Evolutionary conservation across 208 protist genomes (phyloP).

Genomic region (Leishmania guyanensis): DNA sequence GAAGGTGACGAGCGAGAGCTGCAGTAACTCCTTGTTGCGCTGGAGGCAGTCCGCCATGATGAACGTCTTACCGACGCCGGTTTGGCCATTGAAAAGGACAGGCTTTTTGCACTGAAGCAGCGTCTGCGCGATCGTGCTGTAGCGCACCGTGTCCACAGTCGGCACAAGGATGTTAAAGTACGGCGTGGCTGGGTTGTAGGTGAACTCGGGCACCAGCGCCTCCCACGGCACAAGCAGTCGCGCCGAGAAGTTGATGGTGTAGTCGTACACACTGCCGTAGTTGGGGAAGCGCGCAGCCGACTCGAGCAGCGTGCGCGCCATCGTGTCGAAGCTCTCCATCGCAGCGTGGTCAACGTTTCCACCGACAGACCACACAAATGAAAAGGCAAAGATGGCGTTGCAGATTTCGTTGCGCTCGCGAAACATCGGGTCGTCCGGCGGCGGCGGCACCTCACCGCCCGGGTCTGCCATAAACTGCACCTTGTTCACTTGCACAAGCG

Average conservation of each 20-base stretch:
- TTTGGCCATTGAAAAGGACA: constrained; percentile 95
- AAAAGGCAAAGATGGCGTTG: constrained; percentile 93
- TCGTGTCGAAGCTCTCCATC: constrained; percentile 93
- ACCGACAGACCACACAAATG: constrained; percentile 96
- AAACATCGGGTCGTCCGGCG: constrained; percentile 68
- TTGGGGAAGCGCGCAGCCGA: constrained; percentile 83
- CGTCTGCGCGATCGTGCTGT: constrained; percentile 91
- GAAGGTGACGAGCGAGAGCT: constrained; percentile 86
- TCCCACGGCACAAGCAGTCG: constrained; percentile 88
- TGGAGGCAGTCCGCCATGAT: constrained; percentile 91
- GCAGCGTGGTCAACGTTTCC: constrained; percentile 89
- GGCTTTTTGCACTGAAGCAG: constrained; percentile 88
- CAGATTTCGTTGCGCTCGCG: constrained; percentile 90
- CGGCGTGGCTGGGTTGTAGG: constrained; percentile 80
- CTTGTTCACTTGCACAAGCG: constrained; percentile 75
- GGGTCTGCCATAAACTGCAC: constrained; percentile 81
- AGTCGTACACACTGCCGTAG: constrained; percentile 94
- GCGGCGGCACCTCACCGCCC: constrained; percentile 33
- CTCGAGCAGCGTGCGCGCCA: constrained; percentile 85
- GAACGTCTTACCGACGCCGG: constrained; percentile 96
- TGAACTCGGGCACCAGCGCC: constrained; percentile 75
- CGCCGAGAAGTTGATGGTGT: constrained; percentile 89
- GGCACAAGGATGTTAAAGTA: constrained; percentile 98
- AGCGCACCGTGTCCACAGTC: constrained; percentile 97
- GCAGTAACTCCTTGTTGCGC: constrained; percentile 70